Conservation (phyloP, 352 stramenopile genomes). For the Aphanomyces euteiches region DNA sequence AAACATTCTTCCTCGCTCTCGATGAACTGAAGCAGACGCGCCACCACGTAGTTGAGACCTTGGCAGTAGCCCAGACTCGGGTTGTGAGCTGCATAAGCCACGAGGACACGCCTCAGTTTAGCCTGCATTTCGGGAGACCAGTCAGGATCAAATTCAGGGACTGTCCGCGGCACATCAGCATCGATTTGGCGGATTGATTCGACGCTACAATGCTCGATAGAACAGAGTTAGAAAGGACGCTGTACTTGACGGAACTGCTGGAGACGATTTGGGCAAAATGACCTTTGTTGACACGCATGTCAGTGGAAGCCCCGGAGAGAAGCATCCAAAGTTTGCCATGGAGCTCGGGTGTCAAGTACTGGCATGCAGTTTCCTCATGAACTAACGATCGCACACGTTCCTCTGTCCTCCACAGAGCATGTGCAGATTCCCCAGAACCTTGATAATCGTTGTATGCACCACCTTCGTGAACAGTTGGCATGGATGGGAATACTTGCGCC, state of each 20-base stretch:
- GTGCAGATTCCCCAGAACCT: conserved; percentile 45
- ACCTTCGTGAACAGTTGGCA: background rate
- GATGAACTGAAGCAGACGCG: conserved; percentile 60
- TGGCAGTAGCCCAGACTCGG: conserved; percentile 82
- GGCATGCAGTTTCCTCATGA: conserved; percentile 52
- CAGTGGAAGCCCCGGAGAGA: conserved; percentile 57
- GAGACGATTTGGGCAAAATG: conserved; percentile 53
- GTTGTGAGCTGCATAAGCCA: conserved; percentile 82
- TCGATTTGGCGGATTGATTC: conserved; percentile 81
- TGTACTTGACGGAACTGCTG: conserved; percentile 43
- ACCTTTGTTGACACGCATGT: conserved; percentile 58
- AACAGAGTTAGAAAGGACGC: conserved; percentile 6
- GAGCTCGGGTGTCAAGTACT: conserved; percentile 53
- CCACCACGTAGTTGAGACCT: conserved; percentile 85
- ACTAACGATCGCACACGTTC: conserved; percentile 72
- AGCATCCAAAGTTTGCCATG: conserved; percentile 83
- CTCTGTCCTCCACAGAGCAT: conserved; percentile 78
- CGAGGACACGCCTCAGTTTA: conserved; percentile 75
- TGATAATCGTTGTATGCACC: background rate
- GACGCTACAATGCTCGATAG: conserved; percentile 32
- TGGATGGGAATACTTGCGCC: conserved; percentile 5
- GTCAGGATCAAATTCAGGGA: conserved; percentile 55
- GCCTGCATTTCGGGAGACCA: conserved; percentile 67
- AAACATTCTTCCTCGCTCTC: conserved; percentile 71
- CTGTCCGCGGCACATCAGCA: conserved; percentile 73